These are phyloP conservation scores for Kwoniella sp. DNA, from an alignment of 768 basidiomycete genomes.

Conservation along the genomic window DNA sequence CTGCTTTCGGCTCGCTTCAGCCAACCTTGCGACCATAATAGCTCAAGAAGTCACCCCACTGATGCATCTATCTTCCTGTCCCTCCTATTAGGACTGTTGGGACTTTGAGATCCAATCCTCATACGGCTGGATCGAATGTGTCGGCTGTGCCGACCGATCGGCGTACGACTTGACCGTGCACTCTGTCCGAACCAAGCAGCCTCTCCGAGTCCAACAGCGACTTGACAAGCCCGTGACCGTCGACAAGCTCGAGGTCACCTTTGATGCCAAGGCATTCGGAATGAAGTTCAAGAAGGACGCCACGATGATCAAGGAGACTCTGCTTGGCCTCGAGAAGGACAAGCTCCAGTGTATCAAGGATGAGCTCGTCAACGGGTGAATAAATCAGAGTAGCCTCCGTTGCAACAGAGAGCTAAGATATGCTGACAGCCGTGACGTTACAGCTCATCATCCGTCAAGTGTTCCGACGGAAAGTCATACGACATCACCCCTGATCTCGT, in stretches of 20 bases:
- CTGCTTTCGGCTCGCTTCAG: too few relatives aligned
- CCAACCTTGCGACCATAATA: too few relatives aligned
- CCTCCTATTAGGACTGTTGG: slow-evolving; percentile 78
- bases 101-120: slow-evolving; percentile 96
- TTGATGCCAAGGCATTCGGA: slow-evolving; percentile 85
- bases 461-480: slow-evolving; percentile 69
- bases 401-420: neutral
- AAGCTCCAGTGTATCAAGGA: slow-evolving; percentile 68
- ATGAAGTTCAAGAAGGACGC: slow-evolving; percentile 86
- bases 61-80: neutral
- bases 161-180: slow-evolving; percentile 96
- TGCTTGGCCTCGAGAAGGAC: slow-evolving; percentile 70
- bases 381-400: slow-evolving; percentile 12
- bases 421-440: neutral
- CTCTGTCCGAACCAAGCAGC: slow-evolving; percentile 75
- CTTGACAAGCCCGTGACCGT: slow-evolving; percentile 81
- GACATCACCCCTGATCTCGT: slow-evolving; percentile 72
- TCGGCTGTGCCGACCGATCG: slow-evolving; percentile 96
- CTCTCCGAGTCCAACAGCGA: slow-evolving; percentile 81
- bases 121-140: slow-evolving; percentile 96
- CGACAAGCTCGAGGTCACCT: slow-evolving; percentile 75
- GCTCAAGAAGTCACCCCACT: neutral
- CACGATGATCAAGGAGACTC: slow-evolving; percentile 59
- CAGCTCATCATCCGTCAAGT: slow-evolving; percentile 65
- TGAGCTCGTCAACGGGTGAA: slow-evolving; percentile 69